phyloP scores from a whole-genome alignment of 345 rosid genomes.

The Gossypium herbaceum region DNA sequence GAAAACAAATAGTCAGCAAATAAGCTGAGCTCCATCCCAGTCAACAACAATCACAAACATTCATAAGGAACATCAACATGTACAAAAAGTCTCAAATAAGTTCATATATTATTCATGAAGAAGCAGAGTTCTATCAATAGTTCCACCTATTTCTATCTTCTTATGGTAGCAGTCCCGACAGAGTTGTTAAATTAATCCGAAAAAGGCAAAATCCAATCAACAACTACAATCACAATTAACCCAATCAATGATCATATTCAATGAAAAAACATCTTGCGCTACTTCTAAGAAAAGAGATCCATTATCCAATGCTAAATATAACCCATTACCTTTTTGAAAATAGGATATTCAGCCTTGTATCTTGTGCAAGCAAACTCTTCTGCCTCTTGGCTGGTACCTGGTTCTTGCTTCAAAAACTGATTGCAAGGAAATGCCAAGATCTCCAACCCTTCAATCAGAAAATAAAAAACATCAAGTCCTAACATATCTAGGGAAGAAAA shows the following conservation, averaged over 20 bases:
- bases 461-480: neutral
- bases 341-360: conserved; percentile 59
- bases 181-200: neutral
- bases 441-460: conserved; percentile 33
- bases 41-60: neutral
- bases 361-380: conserved; percentile 75
- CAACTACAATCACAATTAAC: neutral
- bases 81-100: neutral
- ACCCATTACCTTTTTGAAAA: conserved; percentile 8
- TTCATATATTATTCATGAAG: neutral
- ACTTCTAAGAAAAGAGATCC: neutral
- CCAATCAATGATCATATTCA: neutral
- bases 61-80: neutral
- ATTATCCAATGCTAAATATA: neutral
- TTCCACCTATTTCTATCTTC: neutral
- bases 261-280: neutral
- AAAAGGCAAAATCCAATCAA: neutral
- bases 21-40: neutral
- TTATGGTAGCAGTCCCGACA: neutral
- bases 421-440: conserved; percentile 92
- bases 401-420: conserved; percentile 47
- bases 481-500: neutral
- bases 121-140: neutral
- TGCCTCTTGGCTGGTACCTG: conserved; percentile 36
- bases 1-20: neutral